Base-by-base conservation (phyloP, 2,329 filamentous ascomycete species). In the Leptographium procerum region DNA sequence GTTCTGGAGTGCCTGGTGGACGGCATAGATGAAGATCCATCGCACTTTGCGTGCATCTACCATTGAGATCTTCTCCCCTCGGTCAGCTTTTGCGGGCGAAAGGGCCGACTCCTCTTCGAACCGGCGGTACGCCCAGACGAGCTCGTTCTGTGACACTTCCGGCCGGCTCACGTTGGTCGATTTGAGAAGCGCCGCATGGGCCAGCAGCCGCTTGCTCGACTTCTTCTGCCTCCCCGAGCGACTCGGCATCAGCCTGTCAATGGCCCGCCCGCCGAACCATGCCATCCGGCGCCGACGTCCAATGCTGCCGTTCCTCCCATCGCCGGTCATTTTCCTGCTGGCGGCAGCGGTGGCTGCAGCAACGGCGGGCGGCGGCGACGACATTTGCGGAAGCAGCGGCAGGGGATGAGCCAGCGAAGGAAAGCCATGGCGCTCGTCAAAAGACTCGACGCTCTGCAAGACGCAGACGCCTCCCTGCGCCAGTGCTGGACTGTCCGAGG, bases 1-100 rank as follows among this genome's bases (percentile, higher is more conserved):
- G 57, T 81, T 82, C 11, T 80, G 77, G 1, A 94, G 76, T n/a
- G 84, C 85, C 67, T 94, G 89, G 59, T 89, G 79, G 4, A 83
- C 78, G 22, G 83, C 79, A 65, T 92, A 92, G 8, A 92, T 78
- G 40, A 91, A 68, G 33, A 91, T 81, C 88, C 88, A 94, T 45
- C 88, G 79, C 19, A 91, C 80, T 69, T 90, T 91, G 47, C 89
- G 82, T 1, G 83, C 87, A 62, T 92, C 88, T 10, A 78, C 74
- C 13, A 83, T 71, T 0, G 80, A 78, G 1, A 86, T 67, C 65
- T 81, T 84, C 40, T 83, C 80, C 7, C 69, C 60, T 59, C 81
- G 82, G 59, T 86, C 81, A 0, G 73, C 72, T 61, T 79, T 83
- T 24, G 74, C 72, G 2, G 78, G 75, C 0, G 71, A 70, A 53